These are phyloP conservation scores for Rhizophagus prolifer DNA, from an alignment of 192 early-diverging fungal species.

Conservation along the genomic window DNA sequence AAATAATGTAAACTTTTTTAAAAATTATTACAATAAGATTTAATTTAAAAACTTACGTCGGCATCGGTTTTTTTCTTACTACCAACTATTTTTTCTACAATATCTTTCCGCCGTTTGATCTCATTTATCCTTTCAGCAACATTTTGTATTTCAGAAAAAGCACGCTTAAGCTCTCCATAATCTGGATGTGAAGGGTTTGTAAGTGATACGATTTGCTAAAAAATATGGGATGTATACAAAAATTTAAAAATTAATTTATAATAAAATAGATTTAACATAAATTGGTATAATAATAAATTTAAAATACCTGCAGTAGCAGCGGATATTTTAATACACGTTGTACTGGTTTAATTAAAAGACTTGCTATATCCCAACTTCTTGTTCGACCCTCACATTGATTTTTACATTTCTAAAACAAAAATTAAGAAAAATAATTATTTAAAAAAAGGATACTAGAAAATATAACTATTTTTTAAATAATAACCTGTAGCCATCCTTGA, in stretches of 20 bases:
- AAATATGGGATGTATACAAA: not conserved
- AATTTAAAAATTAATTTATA: conserved; percentile 24
- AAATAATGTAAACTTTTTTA: not conserved
- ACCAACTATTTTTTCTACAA: conserved; percentile 80
- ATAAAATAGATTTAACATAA: not conserved
- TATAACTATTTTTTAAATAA: not conserved
- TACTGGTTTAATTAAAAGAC: conserved; percentile 93
- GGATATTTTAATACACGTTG: conserved; percentile 98
- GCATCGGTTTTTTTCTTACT: conserved; percentile 66
- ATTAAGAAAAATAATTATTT: conserved; percentile 22
- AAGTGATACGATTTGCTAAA: conserved; percentile 52
- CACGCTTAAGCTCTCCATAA: conserved; percentile 50
- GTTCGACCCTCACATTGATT: conserved; percentile 67
- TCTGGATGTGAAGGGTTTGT: conserved; percentile 60
- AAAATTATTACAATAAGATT: not conserved
- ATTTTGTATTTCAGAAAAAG: conserved; percentile 52
- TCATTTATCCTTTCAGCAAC: conserved; percentile 84
- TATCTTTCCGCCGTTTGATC: conserved; percentile 83
- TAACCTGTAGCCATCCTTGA: conserved; percentile 51
- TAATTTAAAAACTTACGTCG: conserved; percentile 51
- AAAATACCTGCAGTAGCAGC: conserved; percentile 69
- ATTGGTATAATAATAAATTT: not conserved
- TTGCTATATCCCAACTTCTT: conserved; percentile 88
- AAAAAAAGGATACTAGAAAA: not conserved
- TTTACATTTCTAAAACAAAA: conserved; percentile 53